Percentiles rank a stretch among this genome's conserved stretches.
These are phyloP conservation scores for Lumnitzera racemosa DNA, from an alignment of 345 rosid species.

Conservation along the genomic window DNA sequence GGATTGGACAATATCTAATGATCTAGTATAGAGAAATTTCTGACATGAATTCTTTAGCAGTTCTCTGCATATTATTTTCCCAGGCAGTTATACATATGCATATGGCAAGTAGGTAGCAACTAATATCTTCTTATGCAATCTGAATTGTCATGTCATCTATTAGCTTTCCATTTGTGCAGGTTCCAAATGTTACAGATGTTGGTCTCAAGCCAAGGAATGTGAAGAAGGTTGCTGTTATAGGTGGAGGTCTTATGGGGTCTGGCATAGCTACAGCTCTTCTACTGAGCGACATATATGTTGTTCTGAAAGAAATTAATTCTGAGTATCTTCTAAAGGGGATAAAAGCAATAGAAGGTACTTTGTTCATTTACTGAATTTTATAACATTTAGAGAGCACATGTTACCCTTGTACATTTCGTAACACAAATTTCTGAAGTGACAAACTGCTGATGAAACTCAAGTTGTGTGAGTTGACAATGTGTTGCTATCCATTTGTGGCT, in stretches of 20 bases:
- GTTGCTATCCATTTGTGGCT: background rate
- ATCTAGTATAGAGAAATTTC: too few species aligned
- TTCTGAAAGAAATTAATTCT: slow-evolving; percentile 81
- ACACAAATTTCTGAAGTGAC: too few species aligned
- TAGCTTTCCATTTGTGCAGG: slow-evolving; percentile 40
- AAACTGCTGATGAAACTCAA: too few species aligned
- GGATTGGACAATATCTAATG: too few species aligned
- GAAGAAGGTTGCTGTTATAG: slow-evolving; percentile 88
- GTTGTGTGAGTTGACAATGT: too few species aligned
- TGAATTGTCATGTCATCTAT: background rate
- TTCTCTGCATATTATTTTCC: background rate
- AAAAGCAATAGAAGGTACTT: slow-evolving; percentile 66
- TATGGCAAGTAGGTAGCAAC: too few species aligned
- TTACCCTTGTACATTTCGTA: background rate
- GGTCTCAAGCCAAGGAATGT: slow-evolving; percentile 75
- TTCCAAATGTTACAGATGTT: slow-evolving; percentile 77
- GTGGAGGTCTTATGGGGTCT: slow-evolving; percentile 99
- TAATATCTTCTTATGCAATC: background rate
- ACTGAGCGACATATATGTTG: slow-evolving; percentile 52
- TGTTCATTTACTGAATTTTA: slow-evolving; percentile 4
- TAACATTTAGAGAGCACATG: background rate
- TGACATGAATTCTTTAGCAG: too few species aligned
- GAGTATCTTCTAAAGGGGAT: slow-evolving; percentile 78
- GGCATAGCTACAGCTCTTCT: slow-evolving; percentile 87
- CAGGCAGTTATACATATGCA: too few species aligned